Base-by-base conservation (phyloP, 371 early-diverging fungal genomes). In the Mucor velutinosus region DNA sequence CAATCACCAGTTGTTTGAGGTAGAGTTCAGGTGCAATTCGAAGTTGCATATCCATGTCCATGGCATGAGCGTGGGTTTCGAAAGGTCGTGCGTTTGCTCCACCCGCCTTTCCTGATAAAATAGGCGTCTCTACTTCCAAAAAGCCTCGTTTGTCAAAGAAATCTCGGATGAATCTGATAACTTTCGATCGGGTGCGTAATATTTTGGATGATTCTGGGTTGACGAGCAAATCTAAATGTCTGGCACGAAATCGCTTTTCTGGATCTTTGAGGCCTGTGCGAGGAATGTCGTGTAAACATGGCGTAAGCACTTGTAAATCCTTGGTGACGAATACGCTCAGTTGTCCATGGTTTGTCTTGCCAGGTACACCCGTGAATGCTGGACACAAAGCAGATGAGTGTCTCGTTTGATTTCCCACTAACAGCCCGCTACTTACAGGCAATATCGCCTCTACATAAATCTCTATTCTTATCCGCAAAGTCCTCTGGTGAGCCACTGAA, bases 41-140 rank as follows among this genome's bases (percentile, higher is more conserved):
- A 82, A 99, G 76, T 45, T 87, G 91, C 81, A 98, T 84, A 43
- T 93, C 89, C 83, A 90, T 83, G 35, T 84, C 82, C 21, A 97
- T 75, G 0, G 95, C 96, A 68, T 95, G 87, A 3, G 95, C 90
- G 57, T 82, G 85, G 1, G 98, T 99, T 3, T 81, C 78, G 71
- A 99, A 99, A 4, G 99, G 99, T 60, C 89, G 88, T 8, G 99
- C 99, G 58, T 92, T 93, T 6, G 99, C 99, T 37, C 99, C 99
- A 21, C 99, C 99, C 21, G 94, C 92, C 23, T 91, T 89, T 1
- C 88, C 73, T 17, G 94, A 92, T 62, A 99, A 77, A 43, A 98
- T 87, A 0, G 99, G 99, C 32, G 99, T 99, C 73, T 99, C 99
- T 7, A 97, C 97, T 72, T 99, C 99, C 10, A 97, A 59, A 76